Conservation (phyloP, 2,329 filamentous ascomycete genomes). For the Phaeomoniella chlamydospora region DNA sequence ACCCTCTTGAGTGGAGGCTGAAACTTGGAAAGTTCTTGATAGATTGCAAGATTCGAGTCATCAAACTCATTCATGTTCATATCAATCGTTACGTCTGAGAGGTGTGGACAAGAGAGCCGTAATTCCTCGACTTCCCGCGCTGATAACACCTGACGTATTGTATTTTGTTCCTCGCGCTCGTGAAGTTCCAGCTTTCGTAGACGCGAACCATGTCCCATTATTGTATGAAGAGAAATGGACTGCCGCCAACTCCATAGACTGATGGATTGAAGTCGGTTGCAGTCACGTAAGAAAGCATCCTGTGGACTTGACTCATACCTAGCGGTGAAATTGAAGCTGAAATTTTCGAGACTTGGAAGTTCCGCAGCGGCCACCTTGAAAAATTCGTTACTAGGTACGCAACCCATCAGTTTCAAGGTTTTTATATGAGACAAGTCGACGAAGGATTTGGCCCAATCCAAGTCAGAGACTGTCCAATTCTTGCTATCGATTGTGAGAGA, state of each 20-base stretch:
- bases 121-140: slow-evolving; percentile 5
- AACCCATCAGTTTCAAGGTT: too few relatives aligned
- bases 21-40: neutral
- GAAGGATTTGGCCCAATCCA: too few relatives aligned
- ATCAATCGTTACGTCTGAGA: slow-evolving; percentile 7
- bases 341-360: slow-evolving; percentile 5
- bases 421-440: too few relatives aligned
- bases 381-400: too few relatives aligned
- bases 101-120: slow-evolving; percentile 4
- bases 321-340: slow-evolving; percentile 6
- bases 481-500: too few relatives aligned
- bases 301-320: neutral
- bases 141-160: slow-evolving; percentile 1
- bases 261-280: slow-evolving; percentile 5
- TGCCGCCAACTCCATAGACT: slow-evolving; percentile 11
- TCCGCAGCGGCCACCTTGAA: slow-evolving; percentile 5
- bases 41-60: neutral
- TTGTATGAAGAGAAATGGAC: slow-evolving; percentile 4
- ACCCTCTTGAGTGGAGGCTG: slow-evolving; percentile 4
- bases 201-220: slow-evolving; percentile 7
- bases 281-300: slow-evolving; percentile 6
- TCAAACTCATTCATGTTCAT: slow-evolving; percentile 1
- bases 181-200: slow-evolving; percentile 8
- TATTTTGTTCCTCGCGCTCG: slow-evolving; percentile 5
- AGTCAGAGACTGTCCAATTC: too few relatives aligned